Base-by-base conservation (phyloP, 306 rosid genomes). In the Begonia masoniana region DNA sequence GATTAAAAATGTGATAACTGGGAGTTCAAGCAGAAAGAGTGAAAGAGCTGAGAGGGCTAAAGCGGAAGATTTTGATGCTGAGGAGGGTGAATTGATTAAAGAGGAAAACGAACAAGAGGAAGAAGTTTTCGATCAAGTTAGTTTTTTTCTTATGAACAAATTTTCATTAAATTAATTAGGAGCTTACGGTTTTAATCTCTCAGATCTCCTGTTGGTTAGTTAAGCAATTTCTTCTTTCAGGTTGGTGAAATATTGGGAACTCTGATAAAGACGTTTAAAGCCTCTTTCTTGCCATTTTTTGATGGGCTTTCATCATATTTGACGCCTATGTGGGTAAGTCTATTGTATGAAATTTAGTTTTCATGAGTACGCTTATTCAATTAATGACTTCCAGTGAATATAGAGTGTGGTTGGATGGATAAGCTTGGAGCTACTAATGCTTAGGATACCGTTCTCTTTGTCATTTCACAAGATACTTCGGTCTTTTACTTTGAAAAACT, bases 51-150 rank as follows among this genome's bases (percentile, higher is more conserved):
- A 86, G 66, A 74, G 96, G 72, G 67, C 83, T 60, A 82, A 77
- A 68, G 96, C 96, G 45, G 99, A 92, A 71, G 99, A 92, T 72
- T 92, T 92, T 79, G 99, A 86, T 62, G 96, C 84, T 9, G 99
- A 92, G 69, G 96, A 86, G 65, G 75, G 82, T 15, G 96, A 92
- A 63, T 63, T 92, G 54, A 84, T 92, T 64, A 84, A 83, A 58
- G 99, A 92, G 74, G 99, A 92, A 81, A 92, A 92, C 78, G 99
- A 92, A 61, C 96, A 83, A 65, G 99, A 92, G 80, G 99, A 92
- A 67, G 99, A 87, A 86, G 96, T 92, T 68, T 92, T 92, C 74
- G 99, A 92, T 50, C 99, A 87, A 88, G 99, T 92, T 58, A 72
- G 85, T 70, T 42, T 11, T 61, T 35, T 21, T 7, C 9, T 31